Evolutionary conservation across 1,284 basidiomycete genomes (phyloP), one percentile per base, ranked within the genome.

Genomic region (Hypsizygus ulmarius): DNA sequence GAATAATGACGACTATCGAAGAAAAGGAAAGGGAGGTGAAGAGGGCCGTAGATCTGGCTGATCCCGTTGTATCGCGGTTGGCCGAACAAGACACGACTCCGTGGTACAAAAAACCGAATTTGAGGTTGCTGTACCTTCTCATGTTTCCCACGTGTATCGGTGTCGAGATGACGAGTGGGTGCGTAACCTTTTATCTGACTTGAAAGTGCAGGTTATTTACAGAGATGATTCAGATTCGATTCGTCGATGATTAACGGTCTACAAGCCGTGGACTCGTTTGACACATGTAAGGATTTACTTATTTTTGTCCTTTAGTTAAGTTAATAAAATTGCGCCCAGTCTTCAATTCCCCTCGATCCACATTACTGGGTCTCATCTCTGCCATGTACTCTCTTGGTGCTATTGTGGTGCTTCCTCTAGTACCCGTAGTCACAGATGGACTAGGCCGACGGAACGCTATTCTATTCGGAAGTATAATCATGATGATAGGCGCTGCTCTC

Each of bases 131-230:
- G 39, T 78, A 82, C 61, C 50, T 81, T 25, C 46, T 81, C 44
- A 68, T 82, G 59, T 66, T 80, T 53, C 79, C 79, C 25, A 78
- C 79, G 35, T 81, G 78, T 57, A 74, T 82, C 28, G 80, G 77
- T 16, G 79, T 80, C 11, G 79, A 82, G 58, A 78, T 80, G 75
- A 81, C 80, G 1, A 77, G 72, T 58, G 80, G 79, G 77, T 74
- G 50, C 52, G 74, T 63, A 15, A 34, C 28, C 29, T 15, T 46
- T 32, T 11, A 19, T n/a, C n/a, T 35, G 12, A 1, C 12, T 39
- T 36, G 25, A n/a, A 19, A 25, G 12, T 28, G 8, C 15, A 32
- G 15, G 14, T 16, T 49, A 11, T 18, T 47, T 33, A 21, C 15
- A 35, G 5, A 14, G n/a, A 25, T 16, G n/a, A 27, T 16, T 9